A percentile compares a stretch with the other conserved stretches of the same genome.
Evolutionary conservation across 1,139 yeast species (phyloP).

Genomic region (Geotrichum aggregatum): DNA sequence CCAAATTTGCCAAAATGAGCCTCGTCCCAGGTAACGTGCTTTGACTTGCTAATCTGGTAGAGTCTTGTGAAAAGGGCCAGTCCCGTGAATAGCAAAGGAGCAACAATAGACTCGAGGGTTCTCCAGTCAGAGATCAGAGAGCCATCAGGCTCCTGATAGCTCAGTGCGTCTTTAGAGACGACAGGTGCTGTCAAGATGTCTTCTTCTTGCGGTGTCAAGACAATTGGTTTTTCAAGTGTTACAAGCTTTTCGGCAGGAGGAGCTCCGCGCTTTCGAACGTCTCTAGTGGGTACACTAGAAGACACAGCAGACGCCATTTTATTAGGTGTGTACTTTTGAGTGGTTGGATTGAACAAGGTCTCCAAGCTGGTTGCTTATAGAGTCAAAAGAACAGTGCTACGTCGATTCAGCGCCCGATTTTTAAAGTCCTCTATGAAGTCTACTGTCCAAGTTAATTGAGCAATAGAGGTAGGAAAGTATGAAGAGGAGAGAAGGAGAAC

Average conservation of each 20-base stretch:
- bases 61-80: constrained; percentile 66
- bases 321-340: background rate
- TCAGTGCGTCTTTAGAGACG: background rate
- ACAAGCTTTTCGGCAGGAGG: background rate
- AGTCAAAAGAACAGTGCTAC: background rate
- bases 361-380: too few species aligned
- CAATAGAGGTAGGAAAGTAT: background rate
- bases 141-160: constrained; percentile 17
- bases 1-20: constrained; percentile 92
- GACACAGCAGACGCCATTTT: constrained; percentile 23
- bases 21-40: constrained; percentile 89
- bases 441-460: background rate
- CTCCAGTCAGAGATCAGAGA: constrained; percentile 22
- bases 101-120: constrained; percentile 46
- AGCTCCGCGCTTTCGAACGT: constrained; percentile 19
- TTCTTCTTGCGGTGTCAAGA: constrained; percentile 11
- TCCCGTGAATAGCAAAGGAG: constrained; percentile 56
- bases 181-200: constrained; percentile 11
- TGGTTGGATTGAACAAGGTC: too few species aligned
- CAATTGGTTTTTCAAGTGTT: constrained; percentile 2
- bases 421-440: background rate
- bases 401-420: constrained; percentile 3
- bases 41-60: constrained; percentile 57
- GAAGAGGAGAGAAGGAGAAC: background rate
- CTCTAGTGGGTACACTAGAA: constrained; percentile 21